Evolutionary conservation across 148 eudicot species (phyloP), one percentile per base, ranked within the genome.

Genomic region (Simmondsia chinensis): DNA sequence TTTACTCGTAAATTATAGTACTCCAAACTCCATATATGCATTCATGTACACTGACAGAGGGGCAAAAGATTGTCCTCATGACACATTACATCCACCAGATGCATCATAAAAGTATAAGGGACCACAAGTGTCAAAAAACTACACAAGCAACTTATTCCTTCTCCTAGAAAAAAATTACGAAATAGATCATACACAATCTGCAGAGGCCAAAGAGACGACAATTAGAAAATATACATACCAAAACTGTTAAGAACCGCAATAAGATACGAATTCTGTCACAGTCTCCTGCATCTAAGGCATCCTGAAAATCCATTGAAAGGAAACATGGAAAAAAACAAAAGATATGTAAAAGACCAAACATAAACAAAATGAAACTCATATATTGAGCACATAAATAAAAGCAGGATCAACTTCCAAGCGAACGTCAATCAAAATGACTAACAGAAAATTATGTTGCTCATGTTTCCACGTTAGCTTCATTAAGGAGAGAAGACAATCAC

Each of bases 251-350:
- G 65, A 86, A 80, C 26, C 99, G 81, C 69, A 93, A 29, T 46
- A 75, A 52, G 54, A 93, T 61, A 35, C 96, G 96, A 46, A 82
- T 80, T 63, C 64, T 69, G 71, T 76, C 82, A 56, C 94, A 86
- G 54, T 73, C 57, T 57, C 72, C 99, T 48, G 30, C 51, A 44
- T 63, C 78, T 19, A 93, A 65, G 38, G 96, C 91, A 45, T 49
- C 84, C 87, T 93, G 84, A 26, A 65, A 58, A 48, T 17, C 20
- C 22, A 57, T 30, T 28, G 6, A 28, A 28, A 20, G 20, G 20
- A 31, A 18, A 48, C 3, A 20, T 5, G 37, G 13, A 38, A 28
- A 29, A 45, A 20, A 48, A 16, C 30, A 10, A n/a, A 10, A 43
- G 38, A 45, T 33, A 33, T 19, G 15, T 25, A 9, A 50, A 47